Percentiles rank a stretch among this genome's conserved stretches.
Conservation (phyloP, 805 yeast genomes). For the Saccharomyces jurei region DNA sequence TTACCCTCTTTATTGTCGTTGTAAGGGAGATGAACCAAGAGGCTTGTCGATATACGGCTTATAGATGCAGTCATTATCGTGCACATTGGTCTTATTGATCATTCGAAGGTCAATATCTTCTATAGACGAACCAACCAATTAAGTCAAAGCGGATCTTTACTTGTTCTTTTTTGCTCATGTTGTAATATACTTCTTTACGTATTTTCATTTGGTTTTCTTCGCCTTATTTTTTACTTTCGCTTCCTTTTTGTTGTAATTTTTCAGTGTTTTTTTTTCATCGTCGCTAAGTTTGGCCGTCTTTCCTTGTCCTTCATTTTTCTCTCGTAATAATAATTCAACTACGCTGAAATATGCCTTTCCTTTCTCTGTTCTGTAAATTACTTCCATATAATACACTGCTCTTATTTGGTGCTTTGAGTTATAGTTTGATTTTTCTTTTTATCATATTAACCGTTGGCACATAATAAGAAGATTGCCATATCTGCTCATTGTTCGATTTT, state of each 20-base stretch:
- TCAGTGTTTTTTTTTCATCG: background rate
- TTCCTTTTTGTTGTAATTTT: background rate
- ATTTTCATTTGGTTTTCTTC: background rate
- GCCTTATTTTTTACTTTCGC: background rate
- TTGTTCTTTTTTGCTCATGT: background rate
- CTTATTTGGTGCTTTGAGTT: background rate
- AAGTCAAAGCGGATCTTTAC: background rate
- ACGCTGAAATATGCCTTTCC: background rate
- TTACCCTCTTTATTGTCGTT: background rate
- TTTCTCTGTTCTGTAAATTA: background rate
- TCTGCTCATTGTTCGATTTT: background rate
- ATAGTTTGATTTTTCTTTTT: background rate
- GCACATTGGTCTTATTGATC: background rate
- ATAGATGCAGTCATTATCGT: background rate
- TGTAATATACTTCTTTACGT: background rate
- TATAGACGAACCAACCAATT: too few species aligned
- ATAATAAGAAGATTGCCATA: background rate
- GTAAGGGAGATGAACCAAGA: background rate
- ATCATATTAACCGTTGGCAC: background rate
- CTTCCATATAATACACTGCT: background rate
- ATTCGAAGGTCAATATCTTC: too few species aligned
- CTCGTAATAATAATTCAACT: background rate
- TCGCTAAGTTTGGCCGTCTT: background rate
- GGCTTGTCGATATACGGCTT: background rate
- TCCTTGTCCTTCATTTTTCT: background rate